Conservation (phyloP, 495 filamentous ascomycete genomes). For the Xylaria longipes region DNA sequence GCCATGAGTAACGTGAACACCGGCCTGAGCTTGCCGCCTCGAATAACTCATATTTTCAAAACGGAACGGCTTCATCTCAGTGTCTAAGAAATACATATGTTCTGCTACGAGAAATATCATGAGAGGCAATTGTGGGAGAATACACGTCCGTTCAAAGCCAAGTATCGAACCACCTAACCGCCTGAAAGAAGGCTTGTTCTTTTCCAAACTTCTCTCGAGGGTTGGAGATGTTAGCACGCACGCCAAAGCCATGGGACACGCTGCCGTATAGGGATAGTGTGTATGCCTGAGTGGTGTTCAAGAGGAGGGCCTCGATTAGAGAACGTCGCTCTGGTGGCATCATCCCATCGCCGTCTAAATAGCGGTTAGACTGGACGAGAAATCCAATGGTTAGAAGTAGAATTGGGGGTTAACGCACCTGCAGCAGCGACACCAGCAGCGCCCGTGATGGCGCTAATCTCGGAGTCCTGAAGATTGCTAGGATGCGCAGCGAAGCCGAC, state of each 20-base stretch:
- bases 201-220: conserved; percentile 70
- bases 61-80: background rate
- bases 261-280: conserved; percentile 72
- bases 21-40: background rate
- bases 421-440: conserved; percentile 75
- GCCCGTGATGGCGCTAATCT: conserved; percentile 66
- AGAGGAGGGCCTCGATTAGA: conserved; percentile 53
- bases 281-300: conserved; percentile 51
- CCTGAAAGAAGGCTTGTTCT: conserved; percentile 78
- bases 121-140: background rate
- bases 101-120: background rate
- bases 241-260: conserved; percentile 74
- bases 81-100: background rate
- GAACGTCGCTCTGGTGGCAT: conserved; percentile 66
- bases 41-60: background rate
- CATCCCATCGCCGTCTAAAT: conserved; percentile 64
- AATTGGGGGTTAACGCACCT: conserved; percentile 48
- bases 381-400: background rate
- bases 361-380: conserved; percentile 14
- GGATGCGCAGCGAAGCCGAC: conserved; percentile 76
- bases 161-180: conserved; percentile 71
- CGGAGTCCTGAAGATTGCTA: conserved; percentile 66
- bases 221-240: conserved; percentile 64
- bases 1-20: background rate
- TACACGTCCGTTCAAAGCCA: conserved; percentile 27